A percentile compares a stretch with the other conserved stretches of the same genome.
These are phyloP conservation scores for Phytophthora fragariaefolia DNA, from an alignment of 352 stramenopile genomes.

Conservation along the genomic window DNA sequence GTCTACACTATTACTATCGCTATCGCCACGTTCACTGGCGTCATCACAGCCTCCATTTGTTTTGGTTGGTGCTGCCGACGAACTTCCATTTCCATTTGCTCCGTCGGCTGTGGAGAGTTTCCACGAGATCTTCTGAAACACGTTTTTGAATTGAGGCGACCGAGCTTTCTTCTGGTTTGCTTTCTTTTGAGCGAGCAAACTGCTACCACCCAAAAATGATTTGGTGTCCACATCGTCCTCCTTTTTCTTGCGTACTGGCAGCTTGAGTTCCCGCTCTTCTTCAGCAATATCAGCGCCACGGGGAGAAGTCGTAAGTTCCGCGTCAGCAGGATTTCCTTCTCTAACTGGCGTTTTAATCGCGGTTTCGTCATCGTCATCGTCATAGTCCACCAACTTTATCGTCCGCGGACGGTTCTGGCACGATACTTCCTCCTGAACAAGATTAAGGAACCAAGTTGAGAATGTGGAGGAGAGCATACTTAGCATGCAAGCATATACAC, in stretches of 20 bases:
- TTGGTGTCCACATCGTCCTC: slow-evolving; percentile 54
- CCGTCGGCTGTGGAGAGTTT: slow-evolving; percentile 41
- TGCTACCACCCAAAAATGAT: slow-evolving; percentile 58
- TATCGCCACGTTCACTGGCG: slow-evolving; percentile 22
- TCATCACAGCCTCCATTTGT: slow-evolving; percentile 8
- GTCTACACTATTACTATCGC: slow-evolving; percentile 47
- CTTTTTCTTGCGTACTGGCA: slow-evolving; percentile 65
- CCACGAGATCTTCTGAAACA: slow-evolving; percentile 85
- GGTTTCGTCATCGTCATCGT: slow-evolving; percentile 67
- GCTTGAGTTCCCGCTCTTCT: slow-evolving; percentile 63
- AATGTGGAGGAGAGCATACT: no score
- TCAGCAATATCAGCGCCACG: slow-evolving; percentile 27
- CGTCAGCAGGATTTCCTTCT: slow-evolving; percentile 42
- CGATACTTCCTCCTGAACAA: slow-evolving; percentile 53
- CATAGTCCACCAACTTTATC: slow-evolving; percentile 77
- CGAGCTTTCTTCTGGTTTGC: slow-evolving; percentile 42
- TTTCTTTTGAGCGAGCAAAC: slow-evolving; percentile 53
- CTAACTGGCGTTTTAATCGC: slow-evolving; percentile 28
- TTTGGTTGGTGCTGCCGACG: slow-evolving; percentile 8
- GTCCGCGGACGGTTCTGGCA: slow-evolving; percentile 50
- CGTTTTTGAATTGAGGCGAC: slow-evolving; percentile 76
- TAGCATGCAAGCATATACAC: no score
- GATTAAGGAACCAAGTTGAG: no score
- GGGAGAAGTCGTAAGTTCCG: slow-evolving; percentile 13
- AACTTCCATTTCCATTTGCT: slow-evolving; percentile 16